phyloP scores from a whole-genome alignment of 2,329 filamentous ascomycete genomes.

The Trichoderma gracile region DNA sequence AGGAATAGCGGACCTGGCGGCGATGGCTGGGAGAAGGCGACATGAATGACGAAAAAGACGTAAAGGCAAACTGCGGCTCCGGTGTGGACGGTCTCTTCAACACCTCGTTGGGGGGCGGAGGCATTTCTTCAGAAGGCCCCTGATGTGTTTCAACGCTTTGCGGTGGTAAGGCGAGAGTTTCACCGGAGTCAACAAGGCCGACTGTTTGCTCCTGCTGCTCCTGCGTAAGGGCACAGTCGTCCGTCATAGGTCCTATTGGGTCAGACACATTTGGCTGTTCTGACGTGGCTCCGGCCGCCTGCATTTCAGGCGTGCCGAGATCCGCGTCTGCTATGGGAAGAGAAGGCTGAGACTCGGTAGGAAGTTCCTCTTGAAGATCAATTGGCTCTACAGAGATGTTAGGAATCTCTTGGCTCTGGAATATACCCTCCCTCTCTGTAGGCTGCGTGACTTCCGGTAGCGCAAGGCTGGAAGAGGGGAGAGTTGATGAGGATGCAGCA shows the following conservation, averaged over 20 bases:
- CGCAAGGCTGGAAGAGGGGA: background rate
- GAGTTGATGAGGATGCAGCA: background rate
- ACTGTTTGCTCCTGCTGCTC: background rate
- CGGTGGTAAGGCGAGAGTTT: background rate
- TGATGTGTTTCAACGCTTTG: background rate
- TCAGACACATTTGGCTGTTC: background rate
- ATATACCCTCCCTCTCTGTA: background rate
- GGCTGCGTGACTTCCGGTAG: background rate
- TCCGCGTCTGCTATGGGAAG: background rate
- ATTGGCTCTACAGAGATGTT: background rate
- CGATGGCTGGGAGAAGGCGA: constrained; percentile 49
- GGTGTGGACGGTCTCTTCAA: constrained; percentile 41
- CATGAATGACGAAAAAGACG: constrained; percentile 55
- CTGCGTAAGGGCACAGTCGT: background rate
- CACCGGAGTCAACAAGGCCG: background rate
- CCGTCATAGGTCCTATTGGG: background rate
- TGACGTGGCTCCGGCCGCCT: background rate
- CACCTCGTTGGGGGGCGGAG: background rate
- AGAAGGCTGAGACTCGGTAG: background rate
- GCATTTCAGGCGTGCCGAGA: background rate
- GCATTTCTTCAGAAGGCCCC: background rate
- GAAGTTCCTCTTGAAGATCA: background rate
- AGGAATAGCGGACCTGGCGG: constrained; percentile 21
- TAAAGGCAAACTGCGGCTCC: constrained; percentile 51
- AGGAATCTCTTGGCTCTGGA: background rate